A percentile compares a stretch with the other conserved stretches of the same genome.
Evolutionary conservation across 257 asterid species (phyloP).

Genomic region (Solanum chilense): DNA sequence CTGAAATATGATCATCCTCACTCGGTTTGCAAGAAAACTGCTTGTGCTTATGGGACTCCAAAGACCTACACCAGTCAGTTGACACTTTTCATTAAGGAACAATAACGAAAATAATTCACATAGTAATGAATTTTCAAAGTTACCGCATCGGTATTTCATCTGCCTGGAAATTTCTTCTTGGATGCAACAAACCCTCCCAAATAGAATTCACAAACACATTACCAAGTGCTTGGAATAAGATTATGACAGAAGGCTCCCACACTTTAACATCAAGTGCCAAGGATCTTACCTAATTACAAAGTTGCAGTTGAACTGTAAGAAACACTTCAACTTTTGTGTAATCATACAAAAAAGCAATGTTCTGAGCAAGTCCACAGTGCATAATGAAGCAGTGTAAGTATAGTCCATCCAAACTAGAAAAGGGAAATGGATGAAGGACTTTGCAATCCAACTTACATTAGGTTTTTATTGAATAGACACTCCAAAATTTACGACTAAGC

Average conservation of each 20-base stretch:
- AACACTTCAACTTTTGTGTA: neutral
- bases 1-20: conserved; percentile 65
- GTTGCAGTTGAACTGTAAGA: neutral
- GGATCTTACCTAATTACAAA: conserved; percentile 64
- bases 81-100: neutral
- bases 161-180: conserved; percentile 71
- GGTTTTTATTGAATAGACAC: neutral
- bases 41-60: conserved; percentile 59
- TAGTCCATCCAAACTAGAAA: neutral
- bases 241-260: conserved; percentile 84
- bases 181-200: conserved; percentile 73
- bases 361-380: neutral
- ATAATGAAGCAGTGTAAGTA: neutral
- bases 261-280: conserved; percentile 79
- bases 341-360: neutral
- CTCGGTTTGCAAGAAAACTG: conserved; percentile 64
- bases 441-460: neutral
- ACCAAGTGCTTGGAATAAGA: conserved; percentile 72
- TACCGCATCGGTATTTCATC: conserved; percentile 90
- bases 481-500: neutral
- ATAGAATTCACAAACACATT: conserved; percentile 68
- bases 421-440: neutral
- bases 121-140: neutral
- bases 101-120: neutral
- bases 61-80: conserved; percentile 31